These are phyloP conservation scores for Vitis hybrid DNA, from an alignment of 177 flowering plant species.

Conservation along the genomic window DNA sequence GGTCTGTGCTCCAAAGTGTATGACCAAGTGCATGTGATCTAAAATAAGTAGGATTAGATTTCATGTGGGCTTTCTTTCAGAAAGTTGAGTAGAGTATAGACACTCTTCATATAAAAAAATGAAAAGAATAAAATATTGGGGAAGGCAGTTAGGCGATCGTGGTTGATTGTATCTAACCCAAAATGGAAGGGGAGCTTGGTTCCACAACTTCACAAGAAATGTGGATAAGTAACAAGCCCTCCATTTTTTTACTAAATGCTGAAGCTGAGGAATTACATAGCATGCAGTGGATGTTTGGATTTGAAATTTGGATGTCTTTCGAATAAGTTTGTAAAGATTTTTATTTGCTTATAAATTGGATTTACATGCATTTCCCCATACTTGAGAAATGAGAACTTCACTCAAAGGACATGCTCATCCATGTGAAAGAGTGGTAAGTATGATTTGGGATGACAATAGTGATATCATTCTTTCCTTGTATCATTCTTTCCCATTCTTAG, in stretches of 20 bases:
- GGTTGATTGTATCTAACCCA: not conserved
- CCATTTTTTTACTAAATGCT: too few relatives aligned
- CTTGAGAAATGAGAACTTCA: not conserved
- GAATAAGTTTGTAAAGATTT: too few relatives aligned
- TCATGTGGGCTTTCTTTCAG: conserved; percentile 44
- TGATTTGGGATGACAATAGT: not conserved
- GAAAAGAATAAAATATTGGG: not conserved
- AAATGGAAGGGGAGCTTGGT: conserved; percentile 2
- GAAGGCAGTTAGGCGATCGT: conserved; percentile 10
- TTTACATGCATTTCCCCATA: too few relatives aligned
- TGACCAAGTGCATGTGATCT: conserved; percentile 40
- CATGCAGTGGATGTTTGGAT: too few relatives aligned
- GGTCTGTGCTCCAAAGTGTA: conserved; percentile 5
- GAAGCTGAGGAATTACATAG: too few relatives aligned
- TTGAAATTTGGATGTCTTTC: too few relatives aligned
- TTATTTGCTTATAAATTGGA: too few relatives aligned
- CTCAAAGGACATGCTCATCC: conserved; percentile 1
- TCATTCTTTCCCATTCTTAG: too few relatives aligned
- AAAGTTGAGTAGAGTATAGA: conserved; percentile 7
- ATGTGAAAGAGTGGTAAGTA: not conserved
- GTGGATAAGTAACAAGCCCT: not conserved
- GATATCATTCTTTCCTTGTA: too few relatives aligned
- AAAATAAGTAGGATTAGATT: conserved; percentile 40
- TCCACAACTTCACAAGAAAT: not conserved
- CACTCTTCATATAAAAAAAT: not conserved